Conservation (phyloP, 805 yeast genomes). For the Metschnikowia noctiluminum region DNA sequence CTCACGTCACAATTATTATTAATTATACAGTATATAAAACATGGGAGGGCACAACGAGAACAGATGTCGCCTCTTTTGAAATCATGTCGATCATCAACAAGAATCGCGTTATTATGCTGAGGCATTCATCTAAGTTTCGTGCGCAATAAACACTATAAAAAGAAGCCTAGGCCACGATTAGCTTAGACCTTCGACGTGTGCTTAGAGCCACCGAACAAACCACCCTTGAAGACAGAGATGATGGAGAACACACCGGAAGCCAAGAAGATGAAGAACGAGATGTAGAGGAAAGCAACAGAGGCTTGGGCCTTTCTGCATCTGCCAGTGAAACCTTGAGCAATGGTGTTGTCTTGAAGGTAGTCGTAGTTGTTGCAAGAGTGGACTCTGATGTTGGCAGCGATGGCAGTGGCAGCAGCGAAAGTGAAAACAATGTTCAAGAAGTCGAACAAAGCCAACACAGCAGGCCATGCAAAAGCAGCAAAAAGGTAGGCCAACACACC, state of each 20-base stretch:
- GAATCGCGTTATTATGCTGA: neutral
- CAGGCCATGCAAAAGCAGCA: conserved; percentile 83
- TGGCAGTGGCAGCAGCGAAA: conserved; percentile 89
- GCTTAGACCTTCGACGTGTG: conserved; percentile 8
- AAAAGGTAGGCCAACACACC: conserved; percentile 76
- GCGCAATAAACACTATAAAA: conserved; percentile 52
- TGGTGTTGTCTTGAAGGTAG: conserved; percentile 63
- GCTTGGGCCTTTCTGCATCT: conserved; percentile 97
- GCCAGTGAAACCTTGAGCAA: conserved; percentile 70
- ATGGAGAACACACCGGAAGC: conserved; percentile 58
- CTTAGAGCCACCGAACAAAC: conserved; percentile 34
- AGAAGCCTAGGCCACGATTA: conserved; percentile 60
- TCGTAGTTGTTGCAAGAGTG: conserved; percentile 80
- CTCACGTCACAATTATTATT: neutral
- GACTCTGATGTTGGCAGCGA: conserved; percentile 83
- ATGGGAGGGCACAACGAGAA: neutral
- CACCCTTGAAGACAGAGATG: conserved; percentile 56
- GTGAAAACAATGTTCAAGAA: conserved; percentile 88
- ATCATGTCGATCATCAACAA: neutral
- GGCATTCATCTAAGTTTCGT: neutral
- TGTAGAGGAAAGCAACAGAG: conserved; percentile 75
- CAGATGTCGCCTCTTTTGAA: conserved; percentile 1
- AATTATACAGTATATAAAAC: conserved; percentile 6
- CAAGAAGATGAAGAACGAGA: conserved; percentile 73
- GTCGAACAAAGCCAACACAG: conserved; percentile 70